These are phyloP conservation scores for Datisca glomerata DNA, from an alignment of 306 rosid species.

Conservation along the genomic window DNA sequence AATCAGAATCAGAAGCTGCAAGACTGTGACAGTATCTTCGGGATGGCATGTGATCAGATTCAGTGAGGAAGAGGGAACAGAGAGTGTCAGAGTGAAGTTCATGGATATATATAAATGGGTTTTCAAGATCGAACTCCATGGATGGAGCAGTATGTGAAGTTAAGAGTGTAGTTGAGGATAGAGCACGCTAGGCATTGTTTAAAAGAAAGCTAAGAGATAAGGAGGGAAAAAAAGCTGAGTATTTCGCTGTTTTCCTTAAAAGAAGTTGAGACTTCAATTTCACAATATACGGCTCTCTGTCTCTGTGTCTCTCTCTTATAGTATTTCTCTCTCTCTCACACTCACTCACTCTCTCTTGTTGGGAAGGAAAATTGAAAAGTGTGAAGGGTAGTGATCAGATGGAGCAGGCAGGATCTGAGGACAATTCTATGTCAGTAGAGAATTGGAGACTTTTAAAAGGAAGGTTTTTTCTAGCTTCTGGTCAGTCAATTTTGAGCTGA, in stretches of 20 bases:
- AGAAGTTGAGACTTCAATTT: constrained; percentile 24
- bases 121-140: constrained; percentile 91
- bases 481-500: no score
- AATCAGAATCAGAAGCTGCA: constrained; percentile 26
- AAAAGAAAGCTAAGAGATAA: constrained; percentile 5
- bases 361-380: constrained; percentile 26
- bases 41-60: constrained; percentile 78
- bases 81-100: constrained; percentile 27
- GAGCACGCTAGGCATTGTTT: constrained; percentile 22
- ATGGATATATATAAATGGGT: constrained; percentile 52
- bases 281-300: constrained; percentile 17
- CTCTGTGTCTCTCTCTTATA: constrained; percentile 20
- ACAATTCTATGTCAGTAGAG: constrained; percentile 7
- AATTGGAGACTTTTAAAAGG: neutral
- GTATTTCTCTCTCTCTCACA: constrained; percentile 12
- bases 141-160: constrained; percentile 5
- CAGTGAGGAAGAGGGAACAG: constrained; percentile 52
- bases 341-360: constrained; percentile 7
- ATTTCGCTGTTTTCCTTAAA: constrained; percentile 17
- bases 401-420: neutral
- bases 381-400: constrained; percentile 26
- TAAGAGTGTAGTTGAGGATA: constrained; percentile 4
- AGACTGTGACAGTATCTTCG: constrained; percentile 39
- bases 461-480: constrained; percentile 7
- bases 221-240: constrained; percentile 15